Evolutionary conservation across 108 stramenopile genomes (phyloP).

Genomic region (Parietichytrium sp.): DNA sequence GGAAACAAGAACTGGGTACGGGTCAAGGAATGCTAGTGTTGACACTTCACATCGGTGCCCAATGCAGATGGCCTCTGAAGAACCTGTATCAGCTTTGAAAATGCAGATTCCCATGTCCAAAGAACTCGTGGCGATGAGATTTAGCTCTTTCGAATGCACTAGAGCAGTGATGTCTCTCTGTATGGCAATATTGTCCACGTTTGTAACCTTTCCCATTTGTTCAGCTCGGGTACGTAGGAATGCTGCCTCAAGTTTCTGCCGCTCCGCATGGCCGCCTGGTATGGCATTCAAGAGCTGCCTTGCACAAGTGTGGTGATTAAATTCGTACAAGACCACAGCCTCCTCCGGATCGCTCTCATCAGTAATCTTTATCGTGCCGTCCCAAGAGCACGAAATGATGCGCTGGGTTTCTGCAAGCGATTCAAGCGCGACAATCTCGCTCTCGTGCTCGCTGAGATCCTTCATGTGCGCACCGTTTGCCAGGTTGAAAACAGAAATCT

Average conservation of each 20-base stretch:
- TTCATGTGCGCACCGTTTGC: slow-evolving; percentile 61
- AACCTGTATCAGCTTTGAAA: slow-evolving; percentile 4
- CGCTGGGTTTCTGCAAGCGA: slow-evolving; percentile 30
- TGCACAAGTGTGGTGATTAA: neutral
- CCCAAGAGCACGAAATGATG: slow-evolving; percentile 42
- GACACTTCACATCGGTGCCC: neutral
- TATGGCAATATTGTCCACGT: neutral
- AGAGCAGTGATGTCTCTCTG: neutral
- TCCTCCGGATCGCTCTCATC: slow-evolving; percentile 45
- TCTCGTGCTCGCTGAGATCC: slow-evolving; percentile 45
- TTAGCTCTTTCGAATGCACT: neutral
- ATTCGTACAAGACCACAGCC: slow-evolving; percentile 16
- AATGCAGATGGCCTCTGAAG: neutral
- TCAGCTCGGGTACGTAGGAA: neutral
- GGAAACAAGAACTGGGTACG: neutral
- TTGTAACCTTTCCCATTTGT: neutral
- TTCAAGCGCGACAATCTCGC: slow-evolving; percentile 46
- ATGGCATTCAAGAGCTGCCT: neutral
- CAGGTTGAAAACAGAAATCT: slow-evolving; percentile 56
- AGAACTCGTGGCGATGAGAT: neutral
- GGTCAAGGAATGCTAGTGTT: neutral
- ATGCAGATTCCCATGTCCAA: neutral
- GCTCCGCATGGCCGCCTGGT: neutral
- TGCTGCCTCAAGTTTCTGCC: neutral
- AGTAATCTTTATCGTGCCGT: slow-evolving; percentile 40